Evolutionary conservation across 257 asterid genomes (phyloP).

Genomic region (Primulina huaijiensis): DNA sequence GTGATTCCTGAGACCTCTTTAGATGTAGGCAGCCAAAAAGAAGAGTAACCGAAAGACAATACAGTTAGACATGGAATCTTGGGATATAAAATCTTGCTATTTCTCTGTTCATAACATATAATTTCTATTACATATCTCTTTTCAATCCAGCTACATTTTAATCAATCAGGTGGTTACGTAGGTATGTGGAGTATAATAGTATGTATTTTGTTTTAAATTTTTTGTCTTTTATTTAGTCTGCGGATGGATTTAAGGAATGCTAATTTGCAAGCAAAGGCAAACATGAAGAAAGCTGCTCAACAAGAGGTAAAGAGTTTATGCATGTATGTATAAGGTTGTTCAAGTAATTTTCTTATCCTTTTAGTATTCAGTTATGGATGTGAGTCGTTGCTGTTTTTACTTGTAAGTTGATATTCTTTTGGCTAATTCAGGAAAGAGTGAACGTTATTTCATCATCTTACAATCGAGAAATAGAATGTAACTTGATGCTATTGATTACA

Average conservation of each 20-base stretch:
- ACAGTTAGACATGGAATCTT: background rate
- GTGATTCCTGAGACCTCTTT: background rate
- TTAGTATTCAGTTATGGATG: background rate
- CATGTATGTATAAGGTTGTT: background rate
- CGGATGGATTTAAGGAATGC: constrained; percentile 68
- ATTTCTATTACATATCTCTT: background rate
- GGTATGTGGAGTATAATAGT: background rate
- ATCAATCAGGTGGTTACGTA: background rate
- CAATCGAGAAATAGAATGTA: constrained; percentile 11
- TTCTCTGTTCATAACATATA: too few species aligned
- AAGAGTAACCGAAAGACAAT: background rate
- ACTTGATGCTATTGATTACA: constrained; percentile 34
- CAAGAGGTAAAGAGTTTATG: constrained; percentile 56
- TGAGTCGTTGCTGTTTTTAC: background rate
- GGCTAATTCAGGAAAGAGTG: background rate
- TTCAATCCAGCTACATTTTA: background rate
- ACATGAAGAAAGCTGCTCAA: constrained; percentile 76
- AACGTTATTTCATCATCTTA: background rate
- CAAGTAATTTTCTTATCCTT: background rate
- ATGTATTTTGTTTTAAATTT: too few species aligned
- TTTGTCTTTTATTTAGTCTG: constrained; percentile 45
- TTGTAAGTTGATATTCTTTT: constrained; percentile 1
- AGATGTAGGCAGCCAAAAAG: background rate
- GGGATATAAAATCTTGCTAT: background rate
- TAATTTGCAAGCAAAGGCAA: constrained; percentile 84